A percentile compares a stretch with the other conserved stretches of the same genome.
Conservation (phyloP, 495 filamentous ascomycete species). For the Penicillium cinerascens region DNA sequence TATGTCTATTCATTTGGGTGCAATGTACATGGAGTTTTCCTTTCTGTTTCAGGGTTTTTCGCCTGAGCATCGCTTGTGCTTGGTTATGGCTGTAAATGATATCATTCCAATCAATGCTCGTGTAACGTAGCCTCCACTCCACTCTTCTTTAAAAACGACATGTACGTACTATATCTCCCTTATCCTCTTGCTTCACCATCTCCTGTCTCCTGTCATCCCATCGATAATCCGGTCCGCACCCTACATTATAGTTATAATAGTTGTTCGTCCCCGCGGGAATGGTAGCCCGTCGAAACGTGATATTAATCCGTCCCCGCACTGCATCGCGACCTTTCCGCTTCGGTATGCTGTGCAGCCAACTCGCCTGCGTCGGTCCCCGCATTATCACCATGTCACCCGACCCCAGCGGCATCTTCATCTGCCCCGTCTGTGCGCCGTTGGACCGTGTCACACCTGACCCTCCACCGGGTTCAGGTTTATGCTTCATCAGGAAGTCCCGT, state of each 20-base stretch:
- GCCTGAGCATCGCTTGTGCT: neutral
- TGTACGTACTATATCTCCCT: neutral
- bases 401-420: conserved; percentile 55
- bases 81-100: neutral
- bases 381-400: conserved; percentile 73
- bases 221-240: conserved; percentile 55
- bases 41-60: neutral
- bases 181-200: conserved; percentile 41
- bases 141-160: neutral
- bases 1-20: conserved; percentile 17
- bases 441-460: neutral
- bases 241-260: conserved; percentile 74
- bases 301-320: conserved; percentile 65
- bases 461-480: conserved; percentile 45
- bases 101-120: neutral
- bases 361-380: conserved; percentile 62
- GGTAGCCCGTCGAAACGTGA: conserved; percentile 66
- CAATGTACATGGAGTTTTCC: conserved; percentile 17
- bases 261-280: conserved; percentile 66
- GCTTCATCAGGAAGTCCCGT: conserved; percentile 69
- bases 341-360: conserved; percentile 73
- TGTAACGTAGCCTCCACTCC: neutral
- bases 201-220: conserved; percentile 54
- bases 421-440: neutral
- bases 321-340: conserved; percentile 54